Percentiles rank a stretch among this genome's conserved stretches.
These are phyloP conservation scores for Papilionanthe hybrid DNA, from an alignment of 116 monocot genomes.

Conservation along the genomic window DNA sequence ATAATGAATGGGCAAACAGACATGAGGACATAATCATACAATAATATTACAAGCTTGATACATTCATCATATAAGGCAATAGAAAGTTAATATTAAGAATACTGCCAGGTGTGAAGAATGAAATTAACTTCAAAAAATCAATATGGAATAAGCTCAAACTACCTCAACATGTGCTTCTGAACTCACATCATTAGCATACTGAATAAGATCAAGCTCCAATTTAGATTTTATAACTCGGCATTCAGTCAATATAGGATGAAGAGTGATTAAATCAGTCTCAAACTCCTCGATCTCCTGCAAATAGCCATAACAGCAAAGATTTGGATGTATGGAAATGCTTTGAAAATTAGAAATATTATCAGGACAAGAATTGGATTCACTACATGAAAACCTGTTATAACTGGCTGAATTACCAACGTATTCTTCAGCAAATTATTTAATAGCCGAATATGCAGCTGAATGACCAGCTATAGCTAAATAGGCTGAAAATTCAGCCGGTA, in stretches of 20 bases:
- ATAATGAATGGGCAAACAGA: background rate
- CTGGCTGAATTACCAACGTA: no score
- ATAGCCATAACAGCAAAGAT: background rate
- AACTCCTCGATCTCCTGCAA: constrained; percentile 77
- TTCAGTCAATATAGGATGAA: constrained; percentile 92
- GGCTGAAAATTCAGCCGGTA: no score
- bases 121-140: no score
- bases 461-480: no score
- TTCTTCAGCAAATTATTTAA: no score
- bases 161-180: constrained; percentile 96
- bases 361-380: background rate
- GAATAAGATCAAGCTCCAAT: constrained; percentile 78
- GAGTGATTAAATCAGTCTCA: constrained; percentile 55
- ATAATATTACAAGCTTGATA: background rate
- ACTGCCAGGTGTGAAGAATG: background rate
- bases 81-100: background rate
- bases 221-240: constrained; percentile 83
- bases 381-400: no score
- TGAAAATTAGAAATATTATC: background rate
- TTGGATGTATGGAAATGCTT: background rate
- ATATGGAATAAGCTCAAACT: constrained; percentile 3
- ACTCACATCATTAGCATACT: constrained; percentile 95
- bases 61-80: constrained; percentile 1
- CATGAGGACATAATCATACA: background rate
- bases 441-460: no score